These are phyloP conservation scores for Eruca vesicaria DNA, from an alignment of 441 rosid species.

Conservation along the genomic window DNA sequence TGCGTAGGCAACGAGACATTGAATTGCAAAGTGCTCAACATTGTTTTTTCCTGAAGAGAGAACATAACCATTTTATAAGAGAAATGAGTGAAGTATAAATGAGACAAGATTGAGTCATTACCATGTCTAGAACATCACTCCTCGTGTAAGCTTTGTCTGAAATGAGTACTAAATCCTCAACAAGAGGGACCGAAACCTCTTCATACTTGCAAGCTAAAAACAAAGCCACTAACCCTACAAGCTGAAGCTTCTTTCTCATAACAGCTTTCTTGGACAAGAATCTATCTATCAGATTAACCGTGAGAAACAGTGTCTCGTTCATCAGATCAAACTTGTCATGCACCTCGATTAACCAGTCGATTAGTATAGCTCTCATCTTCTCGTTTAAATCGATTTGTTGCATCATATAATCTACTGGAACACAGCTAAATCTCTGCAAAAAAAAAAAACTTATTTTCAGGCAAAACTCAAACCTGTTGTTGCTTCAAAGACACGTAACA, in stretches of 20 bases:
- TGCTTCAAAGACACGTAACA: background rate
- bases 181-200: constrained; percentile 85
- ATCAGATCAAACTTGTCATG: constrained; percentile 85
- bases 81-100: background rate
- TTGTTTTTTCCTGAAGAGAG: constrained; percentile 48
- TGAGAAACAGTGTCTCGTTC: constrained; percentile 81
- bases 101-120: background rate
- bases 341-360: constrained; percentile 96
- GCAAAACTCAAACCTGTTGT: background rate
- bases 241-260: constrained; percentile 79
- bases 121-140: constrained; percentile 36
- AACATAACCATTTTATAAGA: background rate
- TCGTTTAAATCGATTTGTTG: constrained; percentile 70
- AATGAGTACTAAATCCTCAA: constrained; percentile 72
- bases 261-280: constrained; percentile 62
- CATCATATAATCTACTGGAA: constrained; percentile 60
- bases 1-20: constrained; percentile 86
- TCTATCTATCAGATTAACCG: constrained; percentile 81
- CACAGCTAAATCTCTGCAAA: constrained; percentile 51
- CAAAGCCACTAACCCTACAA: constrained; percentile 81
- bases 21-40: constrained; percentile 72
- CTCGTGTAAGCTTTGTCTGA: constrained; percentile 80
- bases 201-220: constrained; percentile 93
- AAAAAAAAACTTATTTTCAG: background rate
- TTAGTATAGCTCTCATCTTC: constrained; percentile 84